Percentiles rank a stretch among this genome's conserved stretches.
phyloP scores from a whole-genome alignment of 306 rosid genomes.

The barrel medic (Medicago truncatula) region DNA sequence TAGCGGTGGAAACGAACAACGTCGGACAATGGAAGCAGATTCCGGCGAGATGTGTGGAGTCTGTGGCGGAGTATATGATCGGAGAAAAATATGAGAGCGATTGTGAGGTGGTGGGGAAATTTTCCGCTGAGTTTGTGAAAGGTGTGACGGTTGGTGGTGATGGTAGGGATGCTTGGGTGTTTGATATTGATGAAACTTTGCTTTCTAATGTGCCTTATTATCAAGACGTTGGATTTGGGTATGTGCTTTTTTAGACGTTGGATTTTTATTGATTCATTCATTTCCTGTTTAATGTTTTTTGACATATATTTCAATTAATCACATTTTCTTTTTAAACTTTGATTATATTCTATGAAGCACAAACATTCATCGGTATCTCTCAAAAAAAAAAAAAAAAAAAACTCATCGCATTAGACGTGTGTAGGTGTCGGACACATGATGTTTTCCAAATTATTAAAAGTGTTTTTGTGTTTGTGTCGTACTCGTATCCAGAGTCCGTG shows the following conservation, averaged over 20 bases:
- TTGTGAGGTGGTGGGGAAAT: slow-evolving; percentile 41
- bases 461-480: too few relatives aligned
- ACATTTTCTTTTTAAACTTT: too few relatives aligned
- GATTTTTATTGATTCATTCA: neutral
- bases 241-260: slow-evolving; percentile 31
- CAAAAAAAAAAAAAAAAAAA: too few relatives aligned
- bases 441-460: too few relatives aligned
- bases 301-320: too few relatives aligned
- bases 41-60: slow-evolving; percentile 55
- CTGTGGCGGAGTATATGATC: slow-evolving; percentile 63
- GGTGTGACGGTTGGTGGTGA: slow-evolving; percentile 44
- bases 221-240: slow-evolving; percentile 68
- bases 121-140: slow-evolving; percentile 53
- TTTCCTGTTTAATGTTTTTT: too few relatives aligned
- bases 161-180: slow-evolving; percentile 83
- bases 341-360: too few relatives aligned
- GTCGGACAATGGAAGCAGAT: slow-evolving; percentile 64
- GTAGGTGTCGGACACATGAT: too few relatives aligned
- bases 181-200: slow-evolving; percentile 86
- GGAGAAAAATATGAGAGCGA: slow-evolving; percentile 62
- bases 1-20: slow-evolving; percentile 78
- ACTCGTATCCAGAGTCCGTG: too few relatives aligned
- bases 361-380: too few relatives aligned
- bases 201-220: slow-evolving; percentile 78
- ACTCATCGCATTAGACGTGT: too few relatives aligned